Evolutionary conservation across 2,329 filamentous ascomycete species (phyloP).

Genomic region (Orbilia blumenaviensis): DNA sequence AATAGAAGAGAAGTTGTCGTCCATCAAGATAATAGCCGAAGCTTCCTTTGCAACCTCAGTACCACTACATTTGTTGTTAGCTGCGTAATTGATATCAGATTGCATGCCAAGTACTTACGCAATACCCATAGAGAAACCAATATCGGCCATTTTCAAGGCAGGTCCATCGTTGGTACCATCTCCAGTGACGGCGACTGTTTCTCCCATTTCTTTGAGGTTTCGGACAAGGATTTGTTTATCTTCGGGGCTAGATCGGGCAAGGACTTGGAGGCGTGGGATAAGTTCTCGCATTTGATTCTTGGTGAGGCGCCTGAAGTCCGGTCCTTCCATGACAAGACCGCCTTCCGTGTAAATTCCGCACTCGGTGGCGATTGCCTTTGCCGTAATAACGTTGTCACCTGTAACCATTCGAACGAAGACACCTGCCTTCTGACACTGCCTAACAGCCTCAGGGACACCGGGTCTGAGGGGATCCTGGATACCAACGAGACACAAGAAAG

Average conservation of each 20-base stretch:
- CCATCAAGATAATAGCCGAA: slow-evolving; percentile 73
- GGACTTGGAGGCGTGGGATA: slow-evolving; percentile 70
- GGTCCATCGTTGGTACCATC: slow-evolving; percentile 75
- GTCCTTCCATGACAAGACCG: slow-evolving; percentile 74
- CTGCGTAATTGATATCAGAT: background rate
- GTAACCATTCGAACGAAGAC: slow-evolving; percentile 79
- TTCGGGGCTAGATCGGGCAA: slow-evolving; percentile 73
- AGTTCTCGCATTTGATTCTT: slow-evolving; percentile 69
- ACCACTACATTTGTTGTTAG: slow-evolving; percentile 60
- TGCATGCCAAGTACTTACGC: slow-evolving; percentile 58
- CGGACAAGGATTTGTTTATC: slow-evolving; percentile 73
- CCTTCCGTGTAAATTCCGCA: slow-evolving; percentile 73
- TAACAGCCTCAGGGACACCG: slow-evolving; percentile 74
- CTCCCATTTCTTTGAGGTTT: slow-evolving; percentile 62
- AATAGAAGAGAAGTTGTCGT: slow-evolving; percentile 74
- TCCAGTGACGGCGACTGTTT: slow-evolving; percentile 69
- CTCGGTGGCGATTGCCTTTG: slow-evolving; percentile 76
- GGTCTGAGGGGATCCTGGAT: slow-evolving; percentile 78
- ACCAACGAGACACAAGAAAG: slow-evolving; percentile 75
- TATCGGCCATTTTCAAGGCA: slow-evolving; percentile 72
- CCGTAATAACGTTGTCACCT: slow-evolving; percentile 76
- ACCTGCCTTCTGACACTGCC: slow-evolving; percentile 73
- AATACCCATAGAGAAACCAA: slow-evolving; percentile 75
- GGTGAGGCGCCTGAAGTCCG: slow-evolving; percentile 71
- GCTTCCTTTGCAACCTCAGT: slow-evolving; percentile 75